Evolutionary conservation across 2,329 filamentous ascomycete species (phyloP), one percentile per base, ranked within the genome.

Genomic region (Chrysosporium keratinophilum): DNA sequence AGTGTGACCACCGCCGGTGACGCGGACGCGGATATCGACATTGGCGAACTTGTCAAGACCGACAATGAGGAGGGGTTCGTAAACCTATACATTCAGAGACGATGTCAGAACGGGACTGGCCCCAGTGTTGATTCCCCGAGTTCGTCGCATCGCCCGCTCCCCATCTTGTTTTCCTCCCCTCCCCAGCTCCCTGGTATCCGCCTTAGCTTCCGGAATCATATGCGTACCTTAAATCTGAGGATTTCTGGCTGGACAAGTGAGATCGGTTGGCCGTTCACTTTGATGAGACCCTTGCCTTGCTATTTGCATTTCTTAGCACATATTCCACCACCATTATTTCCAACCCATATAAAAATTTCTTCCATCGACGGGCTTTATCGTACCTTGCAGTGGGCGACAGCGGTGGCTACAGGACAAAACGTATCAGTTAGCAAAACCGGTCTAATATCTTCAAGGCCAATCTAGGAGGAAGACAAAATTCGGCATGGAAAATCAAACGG

Each of bases 211-310:
- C 15, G 20, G 52, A 43, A 34, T 17, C 54, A 59, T 56, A 34
- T 54, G 45, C 66, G 74, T 81, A 85, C 82, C 87, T 96, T 97
- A 85, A 95, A 96, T 76, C 93, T 87, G 71, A 98, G 83, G 76
- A 95, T 85, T 79, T 95, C 87, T 69, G 93, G 90, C 80, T 96
- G 87, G 69, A 95, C 87, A 69, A 97, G 87, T 71, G 80, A 80
- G 69, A 98, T 84, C 70, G 93, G 93, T 75, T 88, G 87, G 78
- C 93, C 93, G 82, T 97, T 98, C 78, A 96, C 93, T 82, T 94
- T 95, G 78, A 98, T 83, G 69, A 97, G 84, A 76, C 93, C 93
- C 75, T 86, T 86, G 71, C 84, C 84, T 73, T 82, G 76, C 81
- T 84, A 67, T 71, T 66, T 54, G 55, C 20, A 41, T 33, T 55